Evolutionary conservation across 371 early-diverging fungal species (phyloP).

Genomic region (Globomyces sp.): DNA sequence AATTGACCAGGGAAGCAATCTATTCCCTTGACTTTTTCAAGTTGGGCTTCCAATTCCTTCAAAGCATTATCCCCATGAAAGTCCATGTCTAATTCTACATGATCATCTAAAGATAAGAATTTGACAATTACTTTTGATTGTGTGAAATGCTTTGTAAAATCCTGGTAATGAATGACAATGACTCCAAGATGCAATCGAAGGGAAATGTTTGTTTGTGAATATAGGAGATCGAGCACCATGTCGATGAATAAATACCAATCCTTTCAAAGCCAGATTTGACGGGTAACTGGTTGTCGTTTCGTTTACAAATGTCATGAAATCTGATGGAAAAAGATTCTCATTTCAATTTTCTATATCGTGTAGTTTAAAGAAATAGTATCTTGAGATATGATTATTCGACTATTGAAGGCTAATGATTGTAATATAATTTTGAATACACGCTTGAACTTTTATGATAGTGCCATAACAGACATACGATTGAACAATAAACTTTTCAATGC

Average conservation of each 20-base stretch:
- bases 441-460: no score
- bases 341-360: no score
- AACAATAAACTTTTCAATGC: no score
- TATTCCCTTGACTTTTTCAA: not conserved
- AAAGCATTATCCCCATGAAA: not conserved
- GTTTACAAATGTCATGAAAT: no score
- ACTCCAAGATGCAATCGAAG: not conserved
- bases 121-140: not conserved
- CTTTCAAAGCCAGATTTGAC: conserved; percentile 31
- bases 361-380: no score
- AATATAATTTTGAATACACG: no score
- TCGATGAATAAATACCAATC: conserved; percentile 39
- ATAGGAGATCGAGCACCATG: conserved; percentile 31
- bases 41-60: not conserved
- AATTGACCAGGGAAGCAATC: conserved; percentile 67
- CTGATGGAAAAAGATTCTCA: no score
- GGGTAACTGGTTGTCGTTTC: no score
- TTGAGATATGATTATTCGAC: no score
- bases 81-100: not conserved
- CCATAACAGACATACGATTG: no score
- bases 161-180: not conserved
- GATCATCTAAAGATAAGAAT: not conserved
- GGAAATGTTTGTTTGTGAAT: conserved; percentile 9
- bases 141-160: not conserved
- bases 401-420: no score